Conservation (phyloP, 108 stramenopile genomes). For the Discostella stelligeroides region DNA sequence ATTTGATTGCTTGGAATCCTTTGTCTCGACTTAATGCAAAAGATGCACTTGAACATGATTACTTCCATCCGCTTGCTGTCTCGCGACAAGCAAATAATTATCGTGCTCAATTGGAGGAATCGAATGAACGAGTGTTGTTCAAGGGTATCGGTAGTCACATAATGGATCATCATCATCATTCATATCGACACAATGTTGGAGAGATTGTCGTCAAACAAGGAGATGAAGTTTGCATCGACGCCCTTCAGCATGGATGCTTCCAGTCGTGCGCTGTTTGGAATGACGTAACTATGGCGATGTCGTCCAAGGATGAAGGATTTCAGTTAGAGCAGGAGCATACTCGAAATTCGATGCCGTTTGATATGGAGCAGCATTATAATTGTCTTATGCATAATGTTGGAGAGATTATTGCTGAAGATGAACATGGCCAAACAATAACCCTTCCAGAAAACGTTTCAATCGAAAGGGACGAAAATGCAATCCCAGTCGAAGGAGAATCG, state of each 20-base stretch:
- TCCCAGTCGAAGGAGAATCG: background rate
- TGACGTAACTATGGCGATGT: too few species aligned
- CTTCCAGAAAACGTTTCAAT: too few species aligned
- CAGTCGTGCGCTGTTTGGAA: background rate
- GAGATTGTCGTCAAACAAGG: background rate
- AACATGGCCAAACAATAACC: too few species aligned
- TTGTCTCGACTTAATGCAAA: conserved; percentile 65
- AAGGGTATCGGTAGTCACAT: background rate
- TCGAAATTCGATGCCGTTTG: too few species aligned
- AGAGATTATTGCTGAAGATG: too few species aligned
- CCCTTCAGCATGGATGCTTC: background rate
- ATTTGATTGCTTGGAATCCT: conserved; percentile 67
- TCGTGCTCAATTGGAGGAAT: background rate
- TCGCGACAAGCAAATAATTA: background rate
- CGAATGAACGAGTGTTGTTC: background rate
- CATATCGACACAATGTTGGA: too few species aligned
- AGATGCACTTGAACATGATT: conserved; percentile 68
- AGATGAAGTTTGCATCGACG: background rate
- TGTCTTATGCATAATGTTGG: too few species aligned
- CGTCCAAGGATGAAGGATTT: too few species aligned
- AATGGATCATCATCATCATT: background rate
- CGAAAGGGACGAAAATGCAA: background rate
- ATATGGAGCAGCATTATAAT: too few species aligned
- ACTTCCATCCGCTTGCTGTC: conserved; percentile 48
- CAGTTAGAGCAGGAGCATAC: too few species aligned